Base-by-base conservation (phyloP, 352 stramenopile species). In the Phytopythium chamaehyphon region DNA sequence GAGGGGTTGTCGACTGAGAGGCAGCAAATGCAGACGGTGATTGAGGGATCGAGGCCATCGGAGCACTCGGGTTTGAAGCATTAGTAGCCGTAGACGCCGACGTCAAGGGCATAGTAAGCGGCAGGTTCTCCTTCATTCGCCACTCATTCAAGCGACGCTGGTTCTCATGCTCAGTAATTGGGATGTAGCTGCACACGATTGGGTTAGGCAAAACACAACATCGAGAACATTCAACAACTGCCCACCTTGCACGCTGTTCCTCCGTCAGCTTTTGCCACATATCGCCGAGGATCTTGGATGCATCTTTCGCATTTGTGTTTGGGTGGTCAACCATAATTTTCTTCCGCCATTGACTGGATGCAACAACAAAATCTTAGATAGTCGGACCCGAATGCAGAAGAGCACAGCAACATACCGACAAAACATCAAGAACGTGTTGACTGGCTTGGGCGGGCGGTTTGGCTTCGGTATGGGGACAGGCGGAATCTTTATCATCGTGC, bases 351-450 rank as follows among this genome's bases (percentile, higher is more conserved):
- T 89, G 74, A 16, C 71, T 85, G 55, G 22, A 38, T 22, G 33
- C 24, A 24, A 31, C 21, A 38, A 49, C 11, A 15, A n/a, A 21
- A 21, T 15, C 15, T 59, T 15, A 54, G 39, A 24, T 35, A n/a
- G n/a, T n/a, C n/a, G n/a, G n/a, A n/a, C n/a, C n/a, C 14, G 15
- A 31, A 16, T 15, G 19, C 8, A n/a, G 31, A 23, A 21, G 26
- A 48, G 16, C 33, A n/a, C 26, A 9, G 21, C 40, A 47, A 42
- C 38, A 26, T 52, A 73, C 59, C 78, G 68, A 43, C 82, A 92
- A 55, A 92, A 92, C 76, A 92, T 89, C 28, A 92, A 65, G 45
- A 92, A 92, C 23, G 82, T 90, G 52, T 92, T 92, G 19, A 92
- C 82, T 26, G 82, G 82, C 61, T 92, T 92, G 6, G 82, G 82